These are phyloP conservation scores for Moricandia moricandioides DNA, from an alignment of 345 rosid species.

Conservation along the genomic window DNA sequence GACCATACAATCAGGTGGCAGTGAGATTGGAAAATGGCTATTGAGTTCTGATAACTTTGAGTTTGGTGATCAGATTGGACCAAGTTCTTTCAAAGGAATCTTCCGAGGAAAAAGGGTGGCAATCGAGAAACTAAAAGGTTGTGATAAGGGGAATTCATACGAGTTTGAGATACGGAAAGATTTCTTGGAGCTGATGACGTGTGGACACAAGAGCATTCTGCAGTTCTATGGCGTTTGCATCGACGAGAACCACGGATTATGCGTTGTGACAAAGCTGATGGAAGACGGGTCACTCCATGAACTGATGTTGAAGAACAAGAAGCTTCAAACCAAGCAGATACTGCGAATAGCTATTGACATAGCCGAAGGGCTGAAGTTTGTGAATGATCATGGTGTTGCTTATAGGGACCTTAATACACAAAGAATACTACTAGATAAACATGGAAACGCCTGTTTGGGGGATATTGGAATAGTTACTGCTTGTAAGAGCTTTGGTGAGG, in stretches of 20 bases:
- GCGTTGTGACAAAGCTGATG: constrained; percentile 84
- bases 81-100: constrained; percentile 65
- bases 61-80: constrained; percentile 69
- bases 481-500: constrained; percentile 83
- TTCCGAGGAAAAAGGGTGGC: constrained; percentile 74
- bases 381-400: constrained; percentile 83
- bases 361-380: constrained; percentile 78
- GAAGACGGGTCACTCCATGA: constrained; percentile 92
- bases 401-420: constrained; percentile 81
- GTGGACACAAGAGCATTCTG: constrained; percentile 83
- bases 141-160: constrained; percentile 87
- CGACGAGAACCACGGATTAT: constrained; percentile 86
- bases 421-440: constrained; percentile 71
- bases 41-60: constrained; percentile 75
- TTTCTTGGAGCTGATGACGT: constrained; percentile 82
- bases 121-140: constrained; percentile 92
- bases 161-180: constrained; percentile 80
- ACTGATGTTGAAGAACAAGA: constrained; percentile 70
- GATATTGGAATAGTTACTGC: constrained; percentile 86
- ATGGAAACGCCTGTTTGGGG: constrained; percentile 84
- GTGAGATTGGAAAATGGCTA: constrained; percentile 74
- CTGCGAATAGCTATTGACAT: constrained; percentile 67
- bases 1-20: constrained; percentile 65
- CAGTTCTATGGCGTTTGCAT: constrained; percentile 84
- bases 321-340: constrained; percentile 73